Conservation (phyloP, 2,329 filamentous ascomycete species). For the Pseudogymnoascus sp. region DNA sequence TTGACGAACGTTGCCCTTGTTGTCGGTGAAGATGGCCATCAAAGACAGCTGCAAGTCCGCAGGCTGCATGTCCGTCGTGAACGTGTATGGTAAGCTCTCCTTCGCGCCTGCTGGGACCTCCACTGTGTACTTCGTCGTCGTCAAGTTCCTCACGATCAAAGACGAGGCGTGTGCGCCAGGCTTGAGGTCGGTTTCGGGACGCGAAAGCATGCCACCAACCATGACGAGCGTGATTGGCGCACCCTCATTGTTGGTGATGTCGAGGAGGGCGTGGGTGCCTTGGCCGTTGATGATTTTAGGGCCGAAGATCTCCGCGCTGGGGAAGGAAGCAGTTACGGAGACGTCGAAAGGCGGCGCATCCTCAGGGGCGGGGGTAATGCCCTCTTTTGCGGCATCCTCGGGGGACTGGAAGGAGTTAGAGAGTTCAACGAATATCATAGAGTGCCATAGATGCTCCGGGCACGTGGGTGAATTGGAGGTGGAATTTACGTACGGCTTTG, state of each 20-base stretch:
- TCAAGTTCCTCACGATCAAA: slow-evolving; percentile 75
- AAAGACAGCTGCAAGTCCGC: slow-evolving; percentile 78
- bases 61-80: slow-evolving; percentile 85
- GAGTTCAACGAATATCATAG: slow-evolving; percentile 12
- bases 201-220: slow-evolving; percentile 64
- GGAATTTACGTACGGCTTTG: slow-evolving; percentile 44
- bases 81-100: slow-evolving; percentile 71
- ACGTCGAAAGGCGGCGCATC: slow-evolving; percentile 48
- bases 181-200: slow-evolving; percentile 33
- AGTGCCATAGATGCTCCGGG: slow-evolving; percentile 2
- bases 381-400: slow-evolving; percentile 15
- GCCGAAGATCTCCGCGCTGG: slow-evolving; percentile 69
- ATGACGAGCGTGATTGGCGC: slow-evolving; percentile 67
- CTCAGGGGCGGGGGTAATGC: slow-evolving; percentile 13
- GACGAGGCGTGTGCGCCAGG: slow-evolving; percentile 38
- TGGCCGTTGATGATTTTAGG: slow-evolving; percentile 93
- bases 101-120: slow-evolving; percentile 68
- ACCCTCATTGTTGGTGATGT: slow-evolving; percentile 77
- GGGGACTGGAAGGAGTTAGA: slow-evolving; percentile 9
- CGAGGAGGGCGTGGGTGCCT: slow-evolving; percentile 72
- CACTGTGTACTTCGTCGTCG: slow-evolving; percentile 63
- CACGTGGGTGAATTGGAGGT: slow-evolving; percentile 22
- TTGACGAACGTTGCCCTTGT: slow-evolving; percentile 63
- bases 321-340: slow-evolving; percentile 54
- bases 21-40: slow-evolving; percentile 62